Evolutionary conservation across 2,329 filamentous ascomycete genomes (phyloP), one percentile per base, ranked within the genome.

Genomic region (Colletotrichum nymphaeae): DNA sequence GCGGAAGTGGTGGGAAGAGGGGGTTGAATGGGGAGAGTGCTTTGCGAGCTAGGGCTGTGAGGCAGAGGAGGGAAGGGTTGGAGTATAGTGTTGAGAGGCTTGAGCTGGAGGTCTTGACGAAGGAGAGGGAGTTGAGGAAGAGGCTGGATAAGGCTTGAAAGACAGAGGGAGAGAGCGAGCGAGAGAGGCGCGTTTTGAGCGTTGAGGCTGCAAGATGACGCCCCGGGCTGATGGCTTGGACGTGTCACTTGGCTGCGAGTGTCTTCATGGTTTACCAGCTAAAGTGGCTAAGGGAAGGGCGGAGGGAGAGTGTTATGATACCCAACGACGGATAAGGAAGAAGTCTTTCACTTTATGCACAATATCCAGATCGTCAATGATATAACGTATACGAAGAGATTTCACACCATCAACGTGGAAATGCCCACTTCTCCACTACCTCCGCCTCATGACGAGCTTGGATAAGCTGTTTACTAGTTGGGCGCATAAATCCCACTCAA

Each of bases 41-140:
- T 77, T 79, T 91, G 62, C 82, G 87, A 24, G 88, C 87, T 2
- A 84, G 87, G 78, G 92, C 93, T 75, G 83, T 97, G 69, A 87
- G 90, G 71, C 94, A 95, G 86, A 93, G 95, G 83, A 96, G 94
- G 83, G 95, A 97, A 82, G 90, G 94, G 63, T 84, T 98, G 77
- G 92, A 94, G 80, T 98, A 97, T 85, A 93, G 94, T 32, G 94
- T 98, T 22, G 94, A 97, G 80, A 89, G 95, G 74, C 83, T 98
- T 76, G 94, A 97, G 85, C 80, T 98, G 78, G 94, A 98, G 84
- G 93, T 94, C n/a, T 88, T 91, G 77, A 95, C 98, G 79, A 91
- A 90, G 81, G 89, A 91, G 83, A 84, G 89, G 74, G 89, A 92
- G 81, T 77, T 91, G 78, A 81, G 88, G 76, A 86, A 88, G 81